These are phyloP conservation scores for Ensete ventricosum DNA, from an alignment of 176 grass and related monocot species.

Conservation along the genomic window DNA sequence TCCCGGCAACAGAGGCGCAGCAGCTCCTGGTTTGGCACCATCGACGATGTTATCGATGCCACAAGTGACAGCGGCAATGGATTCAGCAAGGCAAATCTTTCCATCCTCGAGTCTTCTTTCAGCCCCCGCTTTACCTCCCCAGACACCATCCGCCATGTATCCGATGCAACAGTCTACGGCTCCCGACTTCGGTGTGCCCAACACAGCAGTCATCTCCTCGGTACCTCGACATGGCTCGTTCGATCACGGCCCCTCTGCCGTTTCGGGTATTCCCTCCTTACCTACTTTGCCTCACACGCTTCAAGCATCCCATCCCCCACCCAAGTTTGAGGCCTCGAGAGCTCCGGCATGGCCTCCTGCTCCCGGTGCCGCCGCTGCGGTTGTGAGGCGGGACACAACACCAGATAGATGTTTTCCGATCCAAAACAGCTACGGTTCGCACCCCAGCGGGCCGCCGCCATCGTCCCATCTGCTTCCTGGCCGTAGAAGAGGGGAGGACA, in stretches of 20 bases:
- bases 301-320: neutral
- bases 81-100: neutral
- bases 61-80: neutral
- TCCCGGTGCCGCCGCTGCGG: neutral
- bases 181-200: constrained; percentile 20
- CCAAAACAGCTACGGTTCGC: constrained; percentile 31
- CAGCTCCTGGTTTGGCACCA: neutral
- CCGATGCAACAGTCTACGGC: neutral
- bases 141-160: neutral
- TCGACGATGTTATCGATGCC: constrained; percentile 23
- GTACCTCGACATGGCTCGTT: neutral
- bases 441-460: neutral
- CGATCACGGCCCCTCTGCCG: neutral
- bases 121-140: constrained; percentile 14
- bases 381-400: constrained; percentile 4
- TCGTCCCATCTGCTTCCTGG: constrained; percentile 16
- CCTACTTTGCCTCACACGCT: neutral
- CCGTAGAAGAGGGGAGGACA: neutral
- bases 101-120: constrained; percentile 24
- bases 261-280: constrained; percentile 12
- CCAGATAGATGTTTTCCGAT: constrained; percentile 27
- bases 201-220: constrained; percentile 14
- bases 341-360: constrained; percentile 33
- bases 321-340: neutral
- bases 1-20: constrained; percentile 7